phyloP scores from a whole-genome alignment of 164 flowering plant genomes.

The Sedum album region DNA sequence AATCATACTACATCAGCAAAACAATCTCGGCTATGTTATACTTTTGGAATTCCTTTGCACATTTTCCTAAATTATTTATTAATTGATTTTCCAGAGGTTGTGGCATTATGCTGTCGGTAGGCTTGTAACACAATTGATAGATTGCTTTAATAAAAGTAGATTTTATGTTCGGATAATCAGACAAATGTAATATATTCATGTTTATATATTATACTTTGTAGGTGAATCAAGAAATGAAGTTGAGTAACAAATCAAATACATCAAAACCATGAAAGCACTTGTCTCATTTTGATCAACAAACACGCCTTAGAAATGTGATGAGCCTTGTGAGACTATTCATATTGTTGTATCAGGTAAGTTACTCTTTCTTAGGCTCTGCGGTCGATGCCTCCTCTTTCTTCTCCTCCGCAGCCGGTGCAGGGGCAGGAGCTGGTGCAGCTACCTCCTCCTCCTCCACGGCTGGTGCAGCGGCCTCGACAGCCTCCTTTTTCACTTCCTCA shows the following conservation, averaged over 20 bases:
- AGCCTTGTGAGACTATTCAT: neutral
- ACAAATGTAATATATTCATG: too few species aligned
- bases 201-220: neutral
- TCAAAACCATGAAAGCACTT: neutral
- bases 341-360: neutral
- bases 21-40: neutral
- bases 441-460: neutral
- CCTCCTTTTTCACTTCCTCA: constrained; percentile 3
- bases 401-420: neutral
- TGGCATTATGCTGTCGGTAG: neutral
- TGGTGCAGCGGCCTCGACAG: neutral
- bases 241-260: neutral
- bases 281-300: neutral
- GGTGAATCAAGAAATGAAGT: neutral
- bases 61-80: neutral
- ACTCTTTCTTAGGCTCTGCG: neutral
- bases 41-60: neutral
- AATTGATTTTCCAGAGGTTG: neutral
- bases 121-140: neutral
- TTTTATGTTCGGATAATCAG: neutral
- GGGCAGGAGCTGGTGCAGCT: neutral
- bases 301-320: neutral
- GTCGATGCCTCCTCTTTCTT: neutral
- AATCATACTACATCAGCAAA: neutral
- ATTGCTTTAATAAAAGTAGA: too few species aligned